Percentiles rank a stretch among this genome's conserved stretches.
phyloP scores from a whole-genome alignment of 2,329 filamentous ascomycete genomes.

The Endoconidiophora laricicola region DNA sequence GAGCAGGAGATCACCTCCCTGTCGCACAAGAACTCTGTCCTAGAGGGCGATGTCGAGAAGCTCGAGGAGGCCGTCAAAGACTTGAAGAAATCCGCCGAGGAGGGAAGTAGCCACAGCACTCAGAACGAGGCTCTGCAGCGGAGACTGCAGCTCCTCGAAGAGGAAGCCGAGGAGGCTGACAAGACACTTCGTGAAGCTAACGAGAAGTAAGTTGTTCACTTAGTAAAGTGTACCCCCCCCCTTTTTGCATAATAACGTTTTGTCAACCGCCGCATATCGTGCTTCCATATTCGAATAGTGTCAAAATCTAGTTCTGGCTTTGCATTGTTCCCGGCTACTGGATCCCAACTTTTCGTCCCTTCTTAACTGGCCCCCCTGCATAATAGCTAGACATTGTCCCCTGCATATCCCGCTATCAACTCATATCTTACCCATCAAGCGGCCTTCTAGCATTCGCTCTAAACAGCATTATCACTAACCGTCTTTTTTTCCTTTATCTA shows the following conservation, averaged over 20 bases:
- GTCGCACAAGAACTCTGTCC: slow-evolving; percentile 82
- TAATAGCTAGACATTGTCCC: background rate
- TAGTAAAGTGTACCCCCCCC: background rate
- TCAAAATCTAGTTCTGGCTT: background rate
- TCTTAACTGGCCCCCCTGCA: background rate
- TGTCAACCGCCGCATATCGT: background rate
- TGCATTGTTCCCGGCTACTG: background rate
- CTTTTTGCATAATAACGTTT: background rate
- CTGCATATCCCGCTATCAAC: slow-evolving; percentile 3
- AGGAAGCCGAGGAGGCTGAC: slow-evolving; percentile 93
- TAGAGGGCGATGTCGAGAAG: slow-evolving; percentile 86
- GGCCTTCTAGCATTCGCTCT: background rate
- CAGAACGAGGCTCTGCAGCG: slow-evolving; percentile 86
- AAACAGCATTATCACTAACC: background rate
- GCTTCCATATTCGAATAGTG: background rate
- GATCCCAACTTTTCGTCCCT: background rate
- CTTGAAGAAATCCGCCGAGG: slow-evolving; percentile 70
- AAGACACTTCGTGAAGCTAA: slow-evolving; percentile 93
- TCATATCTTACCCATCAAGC: background rate
- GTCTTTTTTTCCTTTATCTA: background rate
- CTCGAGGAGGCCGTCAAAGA: slow-evolving; percentile 70
- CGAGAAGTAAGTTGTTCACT: slow-evolving; percentile 65
- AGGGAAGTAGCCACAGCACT: slow-evolving; percentile 65
- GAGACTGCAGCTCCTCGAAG: slow-evolving; percentile 88
- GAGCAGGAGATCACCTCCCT: slow-evolving; percentile 97